Base-by-base conservation (phyloP, 768 basidiomycete species). In the Lactarius akahatsu region DNA sequence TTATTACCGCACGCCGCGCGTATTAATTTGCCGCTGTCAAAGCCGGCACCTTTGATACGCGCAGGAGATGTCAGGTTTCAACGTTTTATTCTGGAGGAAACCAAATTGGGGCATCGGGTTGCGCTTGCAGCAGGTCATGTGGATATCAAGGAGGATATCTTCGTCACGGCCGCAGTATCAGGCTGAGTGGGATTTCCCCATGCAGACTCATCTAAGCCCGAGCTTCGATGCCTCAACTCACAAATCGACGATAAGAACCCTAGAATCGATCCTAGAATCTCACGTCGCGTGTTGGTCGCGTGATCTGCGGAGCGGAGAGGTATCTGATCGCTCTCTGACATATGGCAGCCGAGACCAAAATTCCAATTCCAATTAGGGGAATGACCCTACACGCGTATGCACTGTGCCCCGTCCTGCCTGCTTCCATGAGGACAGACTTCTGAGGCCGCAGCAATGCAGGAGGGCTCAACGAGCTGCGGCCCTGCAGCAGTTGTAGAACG, bases 401-500 rank as follows among this genome's bases (percentile, higher is more conserved):
- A 15, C 0, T 59, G 26, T 30, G 23, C 26, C 57, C 1, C 9
- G 13, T 52, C 47, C 47, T 64, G 41, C 57, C 7, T 40, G 30
- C 45, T 30, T 64, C 57, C 56, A 63, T 20, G 43, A 57, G 56
- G 62, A 58, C 34, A 43, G 16, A 23, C 32, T 36, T 45, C 52
- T 36, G 2, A 13, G 50, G 26, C 23, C 50, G 50, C 50, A 52
- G 50, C 2, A 45, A 45, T 8, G 7, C 36, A 13, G 15, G 59
- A 6, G 30, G 32, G 28, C 32, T 15, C 26, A 30, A 28, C 32
- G n/a, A 10, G 54, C 55, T 56, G 55, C 55, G 15, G 54, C 16
- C 47, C 50, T 26, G 8, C 50, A 28, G 50, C 23, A 52, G 50
- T 26, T 28, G 4, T 52, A 11, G 13, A 15, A 26, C 26, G 26